phyloP scores from a whole-genome alignment of 176 grass and related monocot genomes.

The Ananas comosus region DNA sequence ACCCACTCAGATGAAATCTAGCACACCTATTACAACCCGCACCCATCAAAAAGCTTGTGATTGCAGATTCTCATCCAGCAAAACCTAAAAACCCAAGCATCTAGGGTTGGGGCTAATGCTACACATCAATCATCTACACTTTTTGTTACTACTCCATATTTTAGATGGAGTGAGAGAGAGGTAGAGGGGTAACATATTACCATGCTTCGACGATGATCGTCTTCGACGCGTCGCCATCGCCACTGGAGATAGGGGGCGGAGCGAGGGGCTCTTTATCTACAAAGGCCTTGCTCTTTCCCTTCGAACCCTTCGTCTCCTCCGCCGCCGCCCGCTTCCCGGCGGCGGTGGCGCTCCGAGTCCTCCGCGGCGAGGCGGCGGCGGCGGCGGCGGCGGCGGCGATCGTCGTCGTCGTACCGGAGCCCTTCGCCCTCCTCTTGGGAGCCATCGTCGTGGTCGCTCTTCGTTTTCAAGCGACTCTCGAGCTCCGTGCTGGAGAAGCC shows the following conservation, averaged over 20 bases:
- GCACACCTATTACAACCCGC: too few relatives aligned
- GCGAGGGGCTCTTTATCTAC: not conserved
- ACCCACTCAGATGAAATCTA: too few relatives aligned
- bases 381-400: not conserved
- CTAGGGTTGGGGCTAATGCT: too few relatives aligned
- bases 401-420: not conserved
- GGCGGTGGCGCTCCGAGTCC: constrained; percentile 34
- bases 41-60: too few relatives aligned
- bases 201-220: constrained; percentile 40
- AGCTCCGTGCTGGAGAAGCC: not conserved
- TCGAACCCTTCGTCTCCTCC: not conserved
- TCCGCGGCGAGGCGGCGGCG: constrained; percentile 18
- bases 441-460: constrained; percentile 11
- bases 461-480: not conserved
- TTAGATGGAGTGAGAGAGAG: not conserved
- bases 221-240: constrained; percentile 5
- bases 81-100: too few relatives aligned
- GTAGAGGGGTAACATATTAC: constrained; percentile 5
- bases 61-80: too few relatives aligned
- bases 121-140: too few relatives aligned
- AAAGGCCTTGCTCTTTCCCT: not conserved
- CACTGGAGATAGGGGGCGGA: not conserved
- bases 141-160: not conserved
- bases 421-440: constrained; percentile 33
- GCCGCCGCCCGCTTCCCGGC: constrained; percentile 17